A percentile compares a stretch with the other conserved stretches of the same genome.
Evolutionary conservation across 129 eudicot species (phyloP).

Genomic region (Smallanthus sonchifolius): DNA sequence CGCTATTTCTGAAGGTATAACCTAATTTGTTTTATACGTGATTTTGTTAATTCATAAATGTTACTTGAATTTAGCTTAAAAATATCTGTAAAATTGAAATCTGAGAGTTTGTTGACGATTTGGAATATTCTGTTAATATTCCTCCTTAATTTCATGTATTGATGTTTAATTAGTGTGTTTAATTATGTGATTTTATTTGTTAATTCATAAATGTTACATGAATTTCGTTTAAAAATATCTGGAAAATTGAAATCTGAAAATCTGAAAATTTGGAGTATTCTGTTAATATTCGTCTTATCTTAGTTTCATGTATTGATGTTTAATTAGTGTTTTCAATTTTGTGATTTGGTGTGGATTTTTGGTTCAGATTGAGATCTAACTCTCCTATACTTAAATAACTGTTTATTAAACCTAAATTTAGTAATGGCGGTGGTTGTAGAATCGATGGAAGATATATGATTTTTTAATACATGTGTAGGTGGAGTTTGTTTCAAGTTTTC

Average conservation of each 20-base stretch:
- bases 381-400: background rate
- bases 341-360: constrained; percentile 7
- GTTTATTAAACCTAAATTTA: background rate
- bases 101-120: background rate
- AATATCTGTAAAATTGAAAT: background rate
- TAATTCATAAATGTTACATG: background rate
- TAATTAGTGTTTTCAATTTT: background rate
- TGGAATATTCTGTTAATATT: background rate
- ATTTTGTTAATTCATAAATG: background rate
- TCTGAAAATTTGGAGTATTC: constrained; percentile 5
- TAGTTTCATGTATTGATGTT: background rate
- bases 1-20: constrained; percentile 65
- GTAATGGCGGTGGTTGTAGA: constrained; percentile 31
- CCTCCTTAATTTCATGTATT: background rate
- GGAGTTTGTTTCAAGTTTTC: constrained; percentile 29
- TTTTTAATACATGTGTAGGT: constrained; percentile 27
- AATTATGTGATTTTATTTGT: too few relatives aligned
- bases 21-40: background rate
- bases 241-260: background rate
- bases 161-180: too few relatives aligned
- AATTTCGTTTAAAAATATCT: background rate
- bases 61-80: background rate
- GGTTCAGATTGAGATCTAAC: constrained; percentile 30
- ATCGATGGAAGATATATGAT: constrained; percentile 19
- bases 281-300: background rate